Conservation (phyloP, 2,329 filamentous ascomycete species). For the Alternaria solani region DNA sequence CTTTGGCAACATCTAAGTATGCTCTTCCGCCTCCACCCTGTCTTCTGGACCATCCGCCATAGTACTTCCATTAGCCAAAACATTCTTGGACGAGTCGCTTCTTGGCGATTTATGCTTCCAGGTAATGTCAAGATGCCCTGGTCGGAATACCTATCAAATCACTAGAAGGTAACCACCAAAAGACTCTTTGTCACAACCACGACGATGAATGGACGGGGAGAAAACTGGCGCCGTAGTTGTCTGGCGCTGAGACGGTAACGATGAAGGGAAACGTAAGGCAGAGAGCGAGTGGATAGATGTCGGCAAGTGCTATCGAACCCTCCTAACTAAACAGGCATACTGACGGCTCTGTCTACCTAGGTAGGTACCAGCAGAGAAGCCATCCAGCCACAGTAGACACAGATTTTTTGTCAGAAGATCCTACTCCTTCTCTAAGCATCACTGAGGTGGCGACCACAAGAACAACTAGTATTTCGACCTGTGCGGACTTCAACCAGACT, state of each 20-base stretch:
- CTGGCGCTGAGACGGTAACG: conserved; percentile 36
- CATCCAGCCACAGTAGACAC: conserved; percentile 4
- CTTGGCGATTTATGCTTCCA: conserved; percentile 41
- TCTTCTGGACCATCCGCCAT: conserved; percentile 16
- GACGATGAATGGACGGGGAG: conserved; percentile 13
- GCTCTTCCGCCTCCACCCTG: neutral
- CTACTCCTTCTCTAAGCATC: conserved; percentile 24
- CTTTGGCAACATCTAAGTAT: neutral
- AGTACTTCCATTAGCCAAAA: conserved; percentile 24
- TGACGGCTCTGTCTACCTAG: neutral
- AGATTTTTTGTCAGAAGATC: conserved; percentile 20
- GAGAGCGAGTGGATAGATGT: conserved; percentile 22
- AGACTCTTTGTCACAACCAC: conserved; percentile 22
- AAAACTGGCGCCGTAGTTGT: conserved; percentile 28
- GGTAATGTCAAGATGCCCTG: conserved; percentile 37
- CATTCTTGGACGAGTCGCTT: conserved; percentile 45
- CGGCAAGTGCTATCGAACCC: conserved; percentile 10
- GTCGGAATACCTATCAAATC: conserved; percentile 24
- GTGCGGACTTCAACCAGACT: conserved; percentile 52
- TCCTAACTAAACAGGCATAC: neutral
- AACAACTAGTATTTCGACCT: conserved; percentile 53
- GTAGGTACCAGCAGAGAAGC: conserved; percentile 2
- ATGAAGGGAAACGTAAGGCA: conserved; percentile 21
- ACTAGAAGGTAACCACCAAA: conserved; percentile 24
- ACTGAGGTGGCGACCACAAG: conserved; percentile 31